phyloP scores from a whole-genome alignment of 148 eudicot genomes.

The Rhododendron mucronatum region DNA sequence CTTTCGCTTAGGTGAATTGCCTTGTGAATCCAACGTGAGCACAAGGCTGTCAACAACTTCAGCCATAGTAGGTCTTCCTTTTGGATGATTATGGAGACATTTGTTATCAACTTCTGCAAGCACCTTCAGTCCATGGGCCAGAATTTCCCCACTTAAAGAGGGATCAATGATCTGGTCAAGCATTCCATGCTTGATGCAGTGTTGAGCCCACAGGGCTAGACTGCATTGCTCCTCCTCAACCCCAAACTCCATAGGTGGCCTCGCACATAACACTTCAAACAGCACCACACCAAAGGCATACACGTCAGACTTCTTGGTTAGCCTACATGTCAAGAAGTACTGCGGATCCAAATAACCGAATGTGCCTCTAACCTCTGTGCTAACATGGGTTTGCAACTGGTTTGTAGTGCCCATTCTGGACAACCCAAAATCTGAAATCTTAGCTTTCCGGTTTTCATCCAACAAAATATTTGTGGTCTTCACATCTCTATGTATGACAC shows the following conservation, averaged over 20 bases:
- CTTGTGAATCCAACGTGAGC: constrained; percentile 7
- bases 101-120: constrained; percentile 14
- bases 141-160: constrained; percentile 4
- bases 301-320: constrained; percentile 21
- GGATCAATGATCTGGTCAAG: constrained; percentile 16
- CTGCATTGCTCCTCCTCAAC: neutral
- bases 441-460: constrained; percentile 29
- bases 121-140: neutral
- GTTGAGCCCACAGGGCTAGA: constrained; percentile 20
- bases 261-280: constrained; percentile 23
- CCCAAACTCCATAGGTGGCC: constrained; percentile 12
- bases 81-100: constrained; percentile 16
- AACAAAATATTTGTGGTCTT: constrained; percentile 36
- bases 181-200: constrained; percentile 2
- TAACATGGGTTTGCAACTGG: constrained; percentile 13
- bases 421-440: constrained; percentile 37
- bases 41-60: constrained; percentile 19
- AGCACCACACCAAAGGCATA: constrained; percentile 31
- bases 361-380: constrained; percentile 23
- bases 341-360: constrained; percentile 17
- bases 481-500: constrained; percentile 25
- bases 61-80: constrained; percentile 21
- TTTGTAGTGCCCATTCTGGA: constrained; percentile 8
- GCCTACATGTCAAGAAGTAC: constrained; percentile 11
- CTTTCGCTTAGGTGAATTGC: neutral